These are phyloP conservation scores for Kazachstania sp. DNA, from an alignment of 1,139 yeast genomes.

Conservation along the genomic window DNA sequence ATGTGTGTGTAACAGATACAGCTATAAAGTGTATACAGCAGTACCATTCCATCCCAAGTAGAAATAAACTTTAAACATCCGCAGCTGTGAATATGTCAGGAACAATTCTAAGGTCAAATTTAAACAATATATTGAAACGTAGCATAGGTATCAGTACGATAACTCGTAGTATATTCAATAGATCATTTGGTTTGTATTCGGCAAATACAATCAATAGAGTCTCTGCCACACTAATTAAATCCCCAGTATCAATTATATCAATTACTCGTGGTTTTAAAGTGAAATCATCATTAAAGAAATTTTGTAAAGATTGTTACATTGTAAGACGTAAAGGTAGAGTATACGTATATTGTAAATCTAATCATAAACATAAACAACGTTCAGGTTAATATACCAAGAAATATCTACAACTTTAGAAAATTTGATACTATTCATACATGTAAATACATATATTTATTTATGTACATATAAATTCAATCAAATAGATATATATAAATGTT, in stretches of 20 bases:
- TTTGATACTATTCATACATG: too few relatives aligned
- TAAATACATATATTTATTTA: not conserved
- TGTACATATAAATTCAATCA: not conserved
- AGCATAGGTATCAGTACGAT: not conserved
- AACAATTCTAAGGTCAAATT: not conserved
- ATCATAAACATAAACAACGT: slow-evolving; percentile 93
- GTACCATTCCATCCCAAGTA: too few relatives aligned
- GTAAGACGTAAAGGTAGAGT: slow-evolving; percentile 93
- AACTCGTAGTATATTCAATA: not conserved
- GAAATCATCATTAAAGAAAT: slow-evolving; percentile 80
- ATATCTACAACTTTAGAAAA: too few relatives aligned
- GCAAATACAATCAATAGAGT: not conserved
- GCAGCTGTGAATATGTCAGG: not conserved
- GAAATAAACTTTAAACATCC: too few relatives aligned
- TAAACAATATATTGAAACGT: not conserved
- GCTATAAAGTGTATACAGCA: too few relatives aligned
- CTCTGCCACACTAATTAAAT: not conserved
- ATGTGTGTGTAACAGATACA: too few relatives aligned
- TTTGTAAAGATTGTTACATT: slow-evolving; percentile 83
- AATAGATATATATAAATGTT: too few relatives aligned
- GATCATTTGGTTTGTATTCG: not conserved
- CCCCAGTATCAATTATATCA: not conserved
- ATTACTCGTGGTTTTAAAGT: slow-evolving; percentile 52
- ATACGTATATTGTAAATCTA: slow-evolving; percentile 84
- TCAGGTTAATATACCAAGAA: slow-evolving; percentile 75